Evolutionary conservation across 805 yeast genomes (phyloP).

Genomic region (Martiniozyma abietophila): DNA sequence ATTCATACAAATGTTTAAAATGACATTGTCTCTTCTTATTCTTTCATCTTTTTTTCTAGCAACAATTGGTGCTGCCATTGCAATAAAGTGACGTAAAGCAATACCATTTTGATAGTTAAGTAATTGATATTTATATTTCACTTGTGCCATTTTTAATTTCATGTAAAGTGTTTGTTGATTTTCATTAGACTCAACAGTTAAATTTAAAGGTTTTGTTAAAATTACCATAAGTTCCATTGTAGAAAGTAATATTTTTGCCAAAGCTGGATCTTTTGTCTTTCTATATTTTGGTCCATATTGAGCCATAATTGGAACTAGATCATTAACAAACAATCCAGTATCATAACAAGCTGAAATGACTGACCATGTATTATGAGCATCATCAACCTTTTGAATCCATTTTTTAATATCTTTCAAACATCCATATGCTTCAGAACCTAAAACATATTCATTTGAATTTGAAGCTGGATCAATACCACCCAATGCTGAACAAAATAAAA

Average conservation of each 20-base stretch:
- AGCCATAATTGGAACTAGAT: constrained; percentile 62
- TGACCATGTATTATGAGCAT: constrained; percentile 55
- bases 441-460: constrained; percentile 39
- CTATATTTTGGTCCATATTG: constrained; percentile 27
- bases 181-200: constrained; percentile 39
- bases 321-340: constrained; percentile 62
- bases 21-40: constrained; percentile 59
- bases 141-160: constrained; percentile 56
- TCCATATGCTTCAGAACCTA: constrained; percentile 83
- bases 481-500: constrained; percentile 75
- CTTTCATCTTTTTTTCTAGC: constrained; percentile 45
- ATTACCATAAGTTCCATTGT: constrained; percentile 70
- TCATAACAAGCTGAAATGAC: constrained; percentile 87
- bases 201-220: constrained; percentile 75
- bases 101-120: constrained; percentile 49
- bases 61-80: constrained; percentile 58
- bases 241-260: background rate
- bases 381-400: constrained; percentile 84
- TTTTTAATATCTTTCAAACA: constrained; percentile 81
- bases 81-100: constrained; percentile 57
- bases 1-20: constrained; percentile 60
- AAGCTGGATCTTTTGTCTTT: background rate
- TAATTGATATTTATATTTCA: constrained; percentile 60
- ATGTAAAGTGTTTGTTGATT: constrained; percentile 51
- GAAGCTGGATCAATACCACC: constrained; percentile 76